Evolutionary conservation across 768 basidiomycete genomes (phyloP).

Genomic region (Mycena venus): DNA sequence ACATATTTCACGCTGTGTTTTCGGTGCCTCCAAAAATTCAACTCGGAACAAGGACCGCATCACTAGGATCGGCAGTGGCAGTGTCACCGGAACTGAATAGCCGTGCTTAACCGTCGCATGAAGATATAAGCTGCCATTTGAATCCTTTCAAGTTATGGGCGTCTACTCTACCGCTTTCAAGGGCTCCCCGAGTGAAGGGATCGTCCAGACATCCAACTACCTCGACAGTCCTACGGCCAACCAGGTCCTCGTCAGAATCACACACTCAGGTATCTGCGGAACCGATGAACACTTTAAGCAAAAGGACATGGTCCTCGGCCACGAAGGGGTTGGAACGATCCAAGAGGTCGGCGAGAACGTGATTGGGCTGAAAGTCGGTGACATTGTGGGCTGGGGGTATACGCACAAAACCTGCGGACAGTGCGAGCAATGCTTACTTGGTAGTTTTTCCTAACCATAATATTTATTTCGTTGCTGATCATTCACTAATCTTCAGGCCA

Average conservation of each 20-base stretch:
- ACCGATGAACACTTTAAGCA: constrained; percentile 52
- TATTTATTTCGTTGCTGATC: not conserved
- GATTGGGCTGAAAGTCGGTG: not conserved
- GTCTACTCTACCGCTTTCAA: constrained; percentile 22
- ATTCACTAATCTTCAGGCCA: not conserved
- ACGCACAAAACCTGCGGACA: too few species aligned
- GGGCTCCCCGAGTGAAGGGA: not conserved
- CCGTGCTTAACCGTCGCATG: too few species aligned
- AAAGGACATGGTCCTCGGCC: constrained; percentile 45
- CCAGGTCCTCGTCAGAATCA: constrained; percentile 31
- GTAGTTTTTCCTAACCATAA: not conserved
- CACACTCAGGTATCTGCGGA: constrained; percentile 47
- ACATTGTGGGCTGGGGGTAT: constrained; percentile 27
- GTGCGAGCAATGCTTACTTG: too few species aligned
- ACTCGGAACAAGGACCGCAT: too few species aligned
- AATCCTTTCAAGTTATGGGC: too few species aligned
- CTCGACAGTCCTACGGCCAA: not conserved
- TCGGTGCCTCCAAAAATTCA: too few species aligned
- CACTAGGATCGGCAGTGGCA: too few species aligned
- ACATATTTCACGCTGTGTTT: too few species aligned
- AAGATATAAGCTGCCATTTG: too few species aligned
- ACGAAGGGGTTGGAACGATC: constrained; percentile 39
- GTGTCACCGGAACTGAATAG: too few species aligned
- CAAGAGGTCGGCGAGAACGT: constrained; percentile 6
- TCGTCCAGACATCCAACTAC: constrained; percentile 6